Base-by-base conservation (phyloP, 495 filamentous ascomycete genomes). In the Penicillium cataractarum region DNA sequence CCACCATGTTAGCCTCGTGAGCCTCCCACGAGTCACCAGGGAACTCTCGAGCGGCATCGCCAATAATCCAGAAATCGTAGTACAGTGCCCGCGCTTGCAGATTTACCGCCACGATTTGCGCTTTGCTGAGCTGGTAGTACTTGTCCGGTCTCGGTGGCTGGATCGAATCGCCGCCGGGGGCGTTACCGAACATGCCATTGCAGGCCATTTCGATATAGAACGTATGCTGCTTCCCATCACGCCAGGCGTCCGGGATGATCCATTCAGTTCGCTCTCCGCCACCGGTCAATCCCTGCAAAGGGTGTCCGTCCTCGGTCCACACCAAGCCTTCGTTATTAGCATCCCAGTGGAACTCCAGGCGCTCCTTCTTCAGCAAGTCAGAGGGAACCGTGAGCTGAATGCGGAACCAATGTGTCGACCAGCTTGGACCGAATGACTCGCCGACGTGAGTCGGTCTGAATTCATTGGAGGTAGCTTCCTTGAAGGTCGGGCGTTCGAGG, bases 191-290 rank as follows among this genome's bases (percentile, higher is more conserved):
- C 94, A 99, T 99, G 67, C 87, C 87, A 76, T 99, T 99, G 75
- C 95, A 98, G 15, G 95, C 95, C 91, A 99, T 96, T 78, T 99
- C 95, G 62, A 99, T 87, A 74, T 97, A 99, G 63, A 98, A 90
- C 9, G 80, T 84, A 71, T 99, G 95, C 63, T 90, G 84, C 72
- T 93, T 87, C 8, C 92, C 94, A 69, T 98, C 92, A 53, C 87
- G 84, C 75, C 81, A 97, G 31, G 81, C 82, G 21, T 91, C 79
- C 2, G 94, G 93, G 48, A 99, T 81, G 37, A 97, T 85, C 92
- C 93, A 99, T 75, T 97, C 92, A 21, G 86, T 83, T 49, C 95
- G 81, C 68, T 99, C 94, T 42, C 91, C 92, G 37, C 89, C 89
- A n/a, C 94, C 95, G 6, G 94, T 97, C 64, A 99, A 73, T 19